phyloP scores from a whole-genome alignment of 139 green algal species.

The Auxenochlorella pyrenoidosa region DNA sequence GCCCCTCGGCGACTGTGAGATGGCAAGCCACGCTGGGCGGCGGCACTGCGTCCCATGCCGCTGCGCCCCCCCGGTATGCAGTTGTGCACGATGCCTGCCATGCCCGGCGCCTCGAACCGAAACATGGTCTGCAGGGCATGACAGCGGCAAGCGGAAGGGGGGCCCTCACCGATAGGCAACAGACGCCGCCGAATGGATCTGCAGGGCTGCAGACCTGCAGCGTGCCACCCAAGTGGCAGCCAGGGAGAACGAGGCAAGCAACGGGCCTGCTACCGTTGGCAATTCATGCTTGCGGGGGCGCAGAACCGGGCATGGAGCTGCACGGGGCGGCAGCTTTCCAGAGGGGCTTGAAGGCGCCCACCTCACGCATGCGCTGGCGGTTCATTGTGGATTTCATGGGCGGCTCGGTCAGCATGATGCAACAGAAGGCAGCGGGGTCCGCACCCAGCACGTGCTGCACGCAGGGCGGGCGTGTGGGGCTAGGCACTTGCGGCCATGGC shows the following conservation, averaged over 20 bases:
- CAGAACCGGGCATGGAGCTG: neutral
- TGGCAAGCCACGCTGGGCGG: too few species aligned
- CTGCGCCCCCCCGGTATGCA: conserved; percentile 70
- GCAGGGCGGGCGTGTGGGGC: too few species aligned
- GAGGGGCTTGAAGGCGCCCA: neutral
- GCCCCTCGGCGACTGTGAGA: neutral
- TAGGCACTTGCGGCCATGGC: too few species aligned
- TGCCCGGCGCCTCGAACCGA: conserved; percentile 71
- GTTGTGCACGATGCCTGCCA: conserved; percentile 77
- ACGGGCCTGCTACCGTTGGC: too few species aligned
- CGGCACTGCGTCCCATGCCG: too few species aligned
- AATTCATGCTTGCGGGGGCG: too few species aligned
- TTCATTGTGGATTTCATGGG: neutral
- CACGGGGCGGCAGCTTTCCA: too few species aligned
- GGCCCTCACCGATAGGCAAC: too few species aligned
- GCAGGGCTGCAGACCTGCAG: neutral
- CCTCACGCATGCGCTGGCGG: conserved; percentile 16
- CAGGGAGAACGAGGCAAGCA: neutral
- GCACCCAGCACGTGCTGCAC: conserved; percentile 41
- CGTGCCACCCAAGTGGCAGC: too few species aligned
- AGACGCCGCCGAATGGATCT: too few species aligned
- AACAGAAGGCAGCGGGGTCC: conserved; percentile 13
- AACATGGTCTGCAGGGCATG: conserved; percentile 54
- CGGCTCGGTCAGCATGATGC: conserved; percentile 29
- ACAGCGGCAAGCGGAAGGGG: neutral